Conservation (phyloP, 1,284 basidiomycete genomes). For the Meira nashicola region DNA sequence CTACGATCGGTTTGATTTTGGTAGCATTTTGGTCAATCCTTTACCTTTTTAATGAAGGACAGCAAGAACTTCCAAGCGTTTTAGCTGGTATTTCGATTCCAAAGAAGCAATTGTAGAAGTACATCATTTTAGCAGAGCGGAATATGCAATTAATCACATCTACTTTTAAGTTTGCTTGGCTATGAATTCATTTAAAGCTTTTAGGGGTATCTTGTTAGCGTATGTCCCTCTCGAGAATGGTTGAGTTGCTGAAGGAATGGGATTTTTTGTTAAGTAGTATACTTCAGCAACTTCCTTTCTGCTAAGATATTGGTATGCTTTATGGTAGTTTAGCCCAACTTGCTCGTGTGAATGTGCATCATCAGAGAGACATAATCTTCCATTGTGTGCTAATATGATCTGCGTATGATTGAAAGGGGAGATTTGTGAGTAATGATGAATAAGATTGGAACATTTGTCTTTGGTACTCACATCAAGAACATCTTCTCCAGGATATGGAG, state of each 20-base stretch:
- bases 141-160: not conserved
- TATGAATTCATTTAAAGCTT: too few relatives aligned
- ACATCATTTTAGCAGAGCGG: not conserved
- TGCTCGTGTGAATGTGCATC: constrained; percentile 87
- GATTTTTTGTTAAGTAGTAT: constrained; percentile 61
- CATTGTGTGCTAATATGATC: constrained; percentile 66
- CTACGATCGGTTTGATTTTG: constrained; percentile 25
- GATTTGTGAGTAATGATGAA: not conserved
- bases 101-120: constrained; percentile 7
- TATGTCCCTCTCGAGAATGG: constrained; percentile 6
- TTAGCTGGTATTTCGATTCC: constrained; percentile 32
- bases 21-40: constrained; percentile 25
- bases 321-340: constrained; percentile 80
- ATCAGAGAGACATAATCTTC: constrained; percentile 81
- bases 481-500: constrained; percentile 76
- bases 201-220: not conserved
- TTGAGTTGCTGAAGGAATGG: not conserved
- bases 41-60: constrained; percentile 32
- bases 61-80: constrained; percentile 35
- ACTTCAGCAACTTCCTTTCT: constrained; percentile 63
- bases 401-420: constrained; percentile 48
- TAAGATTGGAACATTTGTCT: too few relatives aligned
- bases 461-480: constrained; percentile 70
- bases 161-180: not conserved
- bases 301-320: constrained; percentile 66